A percentile compares a stretch with the other conserved stretches of the same genome.
Evolutionary conservation across 805 yeast genomes (phyloP).

Genomic region (Vanderwaltozyma verrucispora): DNA sequence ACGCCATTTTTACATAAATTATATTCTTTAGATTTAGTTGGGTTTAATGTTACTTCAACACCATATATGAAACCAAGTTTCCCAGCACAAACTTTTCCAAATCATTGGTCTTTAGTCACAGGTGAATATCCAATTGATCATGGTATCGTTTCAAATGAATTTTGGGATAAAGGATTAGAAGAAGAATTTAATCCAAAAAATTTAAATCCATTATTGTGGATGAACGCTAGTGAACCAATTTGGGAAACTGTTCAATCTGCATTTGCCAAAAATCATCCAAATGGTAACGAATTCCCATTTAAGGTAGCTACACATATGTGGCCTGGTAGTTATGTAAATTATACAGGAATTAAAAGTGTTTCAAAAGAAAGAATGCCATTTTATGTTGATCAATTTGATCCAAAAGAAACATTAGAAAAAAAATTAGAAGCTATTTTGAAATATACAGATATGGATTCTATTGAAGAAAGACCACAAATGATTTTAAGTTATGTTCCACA

Average conservation of each 20-base stretch:
- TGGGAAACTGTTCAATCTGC: slow-evolving; percentile 70
- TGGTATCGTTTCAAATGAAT: slow-evolving; percentile 54
- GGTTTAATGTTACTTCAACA: slow-evolving; percentile 21
- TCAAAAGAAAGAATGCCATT: slow-evolving; percentile 36
- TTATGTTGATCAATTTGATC: slow-evolving; percentile 52
- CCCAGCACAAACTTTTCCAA: slow-evolving; percentile 84
- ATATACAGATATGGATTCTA: slow-evolving; percentile 51
- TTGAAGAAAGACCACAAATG: slow-evolving; percentile 58
- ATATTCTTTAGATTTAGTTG: slow-evolving; percentile 39
- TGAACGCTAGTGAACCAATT: slow-evolving; percentile 67
- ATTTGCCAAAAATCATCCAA: slow-evolving; percentile 30
- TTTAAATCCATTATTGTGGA: slow-evolving; percentile 60
- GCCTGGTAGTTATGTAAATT: slow-evolving; percentile 81
- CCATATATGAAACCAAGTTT: slow-evolving; percentile 84
- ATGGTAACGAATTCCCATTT: slow-evolving; percentile 5
- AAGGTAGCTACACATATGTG: slow-evolving; percentile 67
- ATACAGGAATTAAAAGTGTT: slow-evolving; percentile 19
- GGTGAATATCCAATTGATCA: slow-evolving; percentile 77
- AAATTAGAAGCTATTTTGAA: slow-evolving; percentile 50
- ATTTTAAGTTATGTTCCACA: slow-evolving; percentile 71
- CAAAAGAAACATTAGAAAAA: slow-evolving; percentile 39
- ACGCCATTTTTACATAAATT: slow-evolving; percentile 68
- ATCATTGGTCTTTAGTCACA: slow-evolving; percentile 85
- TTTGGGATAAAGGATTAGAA: slow-evolving; percentile 41
- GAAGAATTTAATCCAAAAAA: slow-evolving; percentile 45